These are phyloP conservation scores for Russula griseocarnosa DNA, from an alignment of 768 basidiomycete species.

Conservation along the genomic window DNA sequence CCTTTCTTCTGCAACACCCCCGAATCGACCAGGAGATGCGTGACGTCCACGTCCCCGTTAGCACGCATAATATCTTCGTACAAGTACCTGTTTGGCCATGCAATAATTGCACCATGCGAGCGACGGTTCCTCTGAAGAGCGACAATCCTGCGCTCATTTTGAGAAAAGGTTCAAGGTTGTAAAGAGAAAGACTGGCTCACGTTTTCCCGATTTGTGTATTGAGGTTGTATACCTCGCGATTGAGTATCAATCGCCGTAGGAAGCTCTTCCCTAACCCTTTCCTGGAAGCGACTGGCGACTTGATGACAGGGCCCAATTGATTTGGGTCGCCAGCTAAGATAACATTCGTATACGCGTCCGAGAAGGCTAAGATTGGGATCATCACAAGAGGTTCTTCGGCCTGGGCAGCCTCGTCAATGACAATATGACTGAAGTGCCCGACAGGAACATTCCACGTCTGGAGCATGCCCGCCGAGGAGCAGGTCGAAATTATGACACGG, in stretches of 20 bases:
- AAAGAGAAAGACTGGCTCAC: conserved; percentile 30
- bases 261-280: conserved; percentile 37
- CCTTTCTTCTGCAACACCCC: conserved; percentile 31
- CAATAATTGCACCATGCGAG: conserved; percentile 41
- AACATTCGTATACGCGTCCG: conserved; percentile 36
- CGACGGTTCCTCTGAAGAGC: conserved; percentile 26
- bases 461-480: conserved; percentile 49
- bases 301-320: conserved; percentile 40
- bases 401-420: conserved; percentile 64
- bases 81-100: conserved; percentile 51
- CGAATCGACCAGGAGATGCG: conserved; percentile 32
- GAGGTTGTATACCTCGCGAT: conserved; percentile 33
- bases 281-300: conserved; percentile 32
- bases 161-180: not conserved
- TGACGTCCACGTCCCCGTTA: conserved; percentile 31
- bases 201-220: conserved; percentile 31
- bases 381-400: conserved; percentile 58
- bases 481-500: conserved; percentile 56
- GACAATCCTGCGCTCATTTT: conserved; percentile 25
- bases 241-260: conserved; percentile 37
- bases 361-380: conserved; percentile 39
- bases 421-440: conserved; percentile 58
- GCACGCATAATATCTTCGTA: conserved; percentile 38
- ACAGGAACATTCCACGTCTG: conserved; percentile 45
- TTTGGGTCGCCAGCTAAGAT: conserved; percentile 39